Evolutionary conservation across 169 alveolate genomes (phyloP), one percentile per base, ranked within the genome.

Genomic region (Theileria orientalis): DNA sequence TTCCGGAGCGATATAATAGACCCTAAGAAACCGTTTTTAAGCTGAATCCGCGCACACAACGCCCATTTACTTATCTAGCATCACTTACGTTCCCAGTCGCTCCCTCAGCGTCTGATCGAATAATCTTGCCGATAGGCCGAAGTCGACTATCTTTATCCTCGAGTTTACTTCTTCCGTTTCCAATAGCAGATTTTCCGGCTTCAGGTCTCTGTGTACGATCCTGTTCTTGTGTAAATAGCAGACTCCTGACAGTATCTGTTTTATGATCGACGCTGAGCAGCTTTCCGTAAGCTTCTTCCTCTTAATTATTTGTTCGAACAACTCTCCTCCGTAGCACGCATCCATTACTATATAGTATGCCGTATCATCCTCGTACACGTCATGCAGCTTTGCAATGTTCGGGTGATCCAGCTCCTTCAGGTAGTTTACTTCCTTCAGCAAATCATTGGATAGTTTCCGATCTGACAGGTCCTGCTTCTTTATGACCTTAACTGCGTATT

Each of bases 171-270:
- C 69, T 23, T 59, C 59, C 42, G 72, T 82, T 47, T 75, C 73
- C 16, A 85, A 32, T 40, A 87, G 49, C 21, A 98, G 97, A 83
- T 98, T 98, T 86, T 98, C 99, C 23, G 99, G 99, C 86, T 98
- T 98, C 75, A 98, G 91, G 87, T 98, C 99, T 13, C 99, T 97
- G 85, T 98, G 99, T 70, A 98, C 97, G 51, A 98, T 96, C 66
- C 96, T 94, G 69, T 80, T 85, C 46, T 83, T 85, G 76, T 97
- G 99, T 41, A 96, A 80, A 84, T 96, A 97, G 42, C 88, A 85
- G 5, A 97, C 86, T 0, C 98, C 99, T 27, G 94, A 83, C 29
- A 96, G 84, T 0, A 96, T 83, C 70, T 96, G 97, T 41, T 90
- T 91, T 91, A 96, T 94, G n/a, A 96, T 90, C 56, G 84, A 76